Base-by-base conservation (phyloP, 1,139 yeast genomes). In the Hansenula sp. region DNA sequence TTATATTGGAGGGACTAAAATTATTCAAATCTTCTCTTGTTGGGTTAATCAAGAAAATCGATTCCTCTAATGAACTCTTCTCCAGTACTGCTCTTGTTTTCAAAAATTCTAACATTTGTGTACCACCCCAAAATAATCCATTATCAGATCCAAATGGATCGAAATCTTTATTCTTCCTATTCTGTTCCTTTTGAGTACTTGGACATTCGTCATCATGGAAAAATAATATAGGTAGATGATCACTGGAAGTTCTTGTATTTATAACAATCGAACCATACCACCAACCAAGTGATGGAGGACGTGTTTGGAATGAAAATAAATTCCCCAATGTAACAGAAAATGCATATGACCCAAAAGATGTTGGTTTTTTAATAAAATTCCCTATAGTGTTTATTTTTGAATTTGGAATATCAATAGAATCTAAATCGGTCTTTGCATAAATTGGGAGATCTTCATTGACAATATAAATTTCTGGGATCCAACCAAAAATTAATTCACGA, bases 171-270 rank as follows among this genome's bases (percentile, higher is more conserved):
- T 77, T 78, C 47, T 81, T 76, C 40, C 75, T 59, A 47, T 74
- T 72, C 51, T 81, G 84, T 51, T 77, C 83, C 49, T 74, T 65
- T 45, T 76, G 68, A 0, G 96, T 88, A 36, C 94, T 84, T 8
- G 87, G 81, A 24, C 85, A 79, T 55, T 87, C 93, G 47, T 87
- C 84, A 60, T 94, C 99, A 63, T 93, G 98, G 69, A 94, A 91
- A 63, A 90, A 93, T 37, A 93, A 61, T 9, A 90, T 84, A 0
- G 98, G 97, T 15, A 83, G 59, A 48, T 79, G 77, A 40, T 84
- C 86, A 41, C 77, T 81, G n/a, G 64, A 47, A 15, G 54, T 54
- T 49, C 79, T 76, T 5, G 88, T 76, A 63, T 89, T 84, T 38
- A 91, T 66, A 2, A 89, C 71, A 17, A 91, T 68, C 0, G 96